Conservation (phyloP, 1,284 basidiomycete genomes). For the Omphalotus olearius region DNA sequence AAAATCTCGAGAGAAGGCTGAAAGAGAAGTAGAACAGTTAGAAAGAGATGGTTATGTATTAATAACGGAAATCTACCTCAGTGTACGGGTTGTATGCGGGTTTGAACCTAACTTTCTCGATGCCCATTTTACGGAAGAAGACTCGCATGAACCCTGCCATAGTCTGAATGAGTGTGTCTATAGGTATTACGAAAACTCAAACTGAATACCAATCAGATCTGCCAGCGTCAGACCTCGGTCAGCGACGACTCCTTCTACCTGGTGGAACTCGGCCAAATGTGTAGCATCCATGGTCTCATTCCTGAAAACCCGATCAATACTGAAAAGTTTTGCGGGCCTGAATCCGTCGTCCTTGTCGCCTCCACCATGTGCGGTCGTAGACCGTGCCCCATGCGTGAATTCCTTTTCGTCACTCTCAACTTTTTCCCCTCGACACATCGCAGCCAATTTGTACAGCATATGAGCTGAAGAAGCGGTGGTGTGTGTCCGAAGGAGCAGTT, state of each 20-base stretch:
- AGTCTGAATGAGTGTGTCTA: not conserved
- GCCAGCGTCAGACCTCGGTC: constrained; percentile 94
- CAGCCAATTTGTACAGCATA: constrained; percentile 93
- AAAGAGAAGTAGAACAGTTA: not conserved
- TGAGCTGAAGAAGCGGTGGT: constrained; percentile 94
- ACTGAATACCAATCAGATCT: constrained; percentile 80
- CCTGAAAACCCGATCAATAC: constrained; percentile 97
- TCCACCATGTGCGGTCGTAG: constrained; percentile 37
- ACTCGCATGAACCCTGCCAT: constrained; percentile 90
- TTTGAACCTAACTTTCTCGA: constrained; percentile 92
- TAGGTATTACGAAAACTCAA: not conserved
- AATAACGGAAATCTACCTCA: constrained; percentile 49
- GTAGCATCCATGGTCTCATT: constrained; percentile 99
- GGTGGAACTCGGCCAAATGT: constrained; percentile 99
- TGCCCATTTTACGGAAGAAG: constrained; percentile 98
- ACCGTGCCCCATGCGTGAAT: constrained; percentile 30
- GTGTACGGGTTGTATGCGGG: constrained; percentile 98
- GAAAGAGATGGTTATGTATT: constrained; percentile 1
- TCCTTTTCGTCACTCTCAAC: constrained; percentile 36
- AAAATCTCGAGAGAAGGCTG: constrained; percentile 99
- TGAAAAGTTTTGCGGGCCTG: constrained; percentile 95
- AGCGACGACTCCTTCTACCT: constrained; percentile 98
- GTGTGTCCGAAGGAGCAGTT: constrained; percentile 93
- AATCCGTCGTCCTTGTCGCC: constrained; percentile 64
- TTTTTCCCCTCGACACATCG: constrained; percentile 64